Percentiles rank a stretch among this genome's conserved stretches.
Evolutionary conservation across 2,329 filamentous ascomycete genomes (phyloP).

Genomic region (Trichoderma endophyticum): DNA sequence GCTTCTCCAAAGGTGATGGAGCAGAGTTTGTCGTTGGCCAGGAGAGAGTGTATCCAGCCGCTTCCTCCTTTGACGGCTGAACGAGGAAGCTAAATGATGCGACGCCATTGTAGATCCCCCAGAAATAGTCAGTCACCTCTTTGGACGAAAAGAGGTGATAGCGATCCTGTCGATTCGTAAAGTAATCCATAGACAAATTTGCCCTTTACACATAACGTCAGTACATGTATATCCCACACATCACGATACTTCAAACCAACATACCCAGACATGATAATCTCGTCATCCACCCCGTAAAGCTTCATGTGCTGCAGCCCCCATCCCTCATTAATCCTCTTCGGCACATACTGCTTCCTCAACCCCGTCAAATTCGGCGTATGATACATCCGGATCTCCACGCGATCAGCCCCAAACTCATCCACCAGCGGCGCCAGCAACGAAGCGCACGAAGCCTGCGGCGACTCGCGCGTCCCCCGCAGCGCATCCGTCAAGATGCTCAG

Average conservation of each 20-base stretch:
- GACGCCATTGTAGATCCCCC: slow-evolving; percentile 70
- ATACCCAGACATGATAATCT: slow-evolving; percentile 88
- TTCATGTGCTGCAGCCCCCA: slow-evolving; percentile 99
- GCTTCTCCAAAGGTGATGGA: slow-evolving; percentile 69
- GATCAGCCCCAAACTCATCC: slow-evolving; percentile 73
- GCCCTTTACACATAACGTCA: slow-evolving; percentile 46
- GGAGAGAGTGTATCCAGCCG: slow-evolving; percentile 57
- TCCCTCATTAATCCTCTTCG: slow-evolving; percentile 90
- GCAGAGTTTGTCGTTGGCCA: slow-evolving; percentile 77
- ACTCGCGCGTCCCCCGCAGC: slow-evolving; percentile 85
- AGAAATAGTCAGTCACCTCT: slow-evolving; percentile 79
- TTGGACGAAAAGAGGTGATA: slow-evolving; percentile 87
- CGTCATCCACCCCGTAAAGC: slow-evolving; percentile 91
- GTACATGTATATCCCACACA: neutral
- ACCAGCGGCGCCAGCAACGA: slow-evolving; percentile 84
- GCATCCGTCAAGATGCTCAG: slow-evolving; percentile 91
- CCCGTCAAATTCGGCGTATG: slow-evolving; percentile 96
- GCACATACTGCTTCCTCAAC: slow-evolving; percentile 75
- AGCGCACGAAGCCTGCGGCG: slow-evolving; percentile 79
- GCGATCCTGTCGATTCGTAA: slow-evolving; percentile 90
- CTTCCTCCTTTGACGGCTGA: slow-evolving; percentile 53
- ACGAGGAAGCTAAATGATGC: slow-evolving; percentile 80
- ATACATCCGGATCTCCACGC: slow-evolving; percentile 95
- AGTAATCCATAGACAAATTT: slow-evolving; percentile 91
- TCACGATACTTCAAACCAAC: slow-evolving; percentile 18